Conservation (phyloP, 169 alveolate genomes). For the Eimeria acervulina region DNA sequence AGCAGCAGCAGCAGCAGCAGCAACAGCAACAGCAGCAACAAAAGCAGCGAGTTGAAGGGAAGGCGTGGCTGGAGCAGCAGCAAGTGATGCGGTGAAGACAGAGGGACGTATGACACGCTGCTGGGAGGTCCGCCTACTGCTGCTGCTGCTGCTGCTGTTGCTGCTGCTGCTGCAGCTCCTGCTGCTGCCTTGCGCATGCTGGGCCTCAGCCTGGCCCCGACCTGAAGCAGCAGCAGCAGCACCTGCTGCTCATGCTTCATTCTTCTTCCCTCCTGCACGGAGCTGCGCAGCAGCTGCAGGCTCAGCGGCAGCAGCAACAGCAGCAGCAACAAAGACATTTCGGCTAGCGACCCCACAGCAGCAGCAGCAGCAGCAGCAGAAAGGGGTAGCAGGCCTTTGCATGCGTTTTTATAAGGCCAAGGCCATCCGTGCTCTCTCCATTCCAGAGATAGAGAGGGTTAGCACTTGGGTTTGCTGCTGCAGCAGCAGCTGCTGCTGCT, state of each 20-base stretch:
- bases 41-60: neutral
- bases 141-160: conserved; percentile 53
- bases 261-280: neutral
- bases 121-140: conserved; percentile 7
- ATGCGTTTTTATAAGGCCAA: conserved; percentile 48
- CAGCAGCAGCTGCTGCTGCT: conserved; percentile 59
- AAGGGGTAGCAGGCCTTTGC: conserved; percentile 4
- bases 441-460: conserved; percentile 50
- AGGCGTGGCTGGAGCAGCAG: neutral
- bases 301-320: neutral
- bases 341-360: neutral
- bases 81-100: neutral
- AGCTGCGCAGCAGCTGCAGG: neutral
- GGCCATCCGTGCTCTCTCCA: conserved; percentile 31
- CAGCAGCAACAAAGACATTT: neutral
- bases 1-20: conserved; percentile 8
- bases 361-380: conserved; percentile 61
- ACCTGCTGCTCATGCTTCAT: neutral
- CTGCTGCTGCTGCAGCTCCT: conserved; percentile 46
- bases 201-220: neutral
- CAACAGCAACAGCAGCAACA: conserved; percentile 26
- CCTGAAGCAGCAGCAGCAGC: conserved; percentile 29
- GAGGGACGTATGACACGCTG: conserved; percentile 18
- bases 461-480: conserved; percentile 12
- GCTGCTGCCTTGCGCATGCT: conserved; percentile 27